Evolutionary conservation across 495 filamentous ascomycete genomes (phyloP), one percentile per base, ranked within the genome.

Genomic region (Penicillium diatomitis): DNA sequence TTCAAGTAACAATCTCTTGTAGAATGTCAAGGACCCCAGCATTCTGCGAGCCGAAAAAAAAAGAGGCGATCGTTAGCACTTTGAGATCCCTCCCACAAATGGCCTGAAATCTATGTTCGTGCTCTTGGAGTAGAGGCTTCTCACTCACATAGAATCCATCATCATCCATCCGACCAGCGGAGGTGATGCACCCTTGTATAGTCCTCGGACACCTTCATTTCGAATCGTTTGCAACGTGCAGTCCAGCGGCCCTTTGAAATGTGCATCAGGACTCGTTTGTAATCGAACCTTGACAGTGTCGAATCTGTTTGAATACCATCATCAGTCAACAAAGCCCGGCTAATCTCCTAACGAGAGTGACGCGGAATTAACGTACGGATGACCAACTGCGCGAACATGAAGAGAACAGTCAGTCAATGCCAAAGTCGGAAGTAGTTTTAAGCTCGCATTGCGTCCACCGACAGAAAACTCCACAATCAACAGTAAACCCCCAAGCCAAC

Each of bases 121-220:
- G 27, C 3, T 6, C 27, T n/a, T 30, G 32, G 32, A n/a, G 40
- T 7, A 38, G 35, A 8, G 4, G 11, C 8, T 37, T 9, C 4
- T 5, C 12, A 65, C 68, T 56, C 60, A 82, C 79, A 96, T 70
- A 50, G 80, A 86, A 67, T 97, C 91, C 91, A 97, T 96, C 63
- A 91, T 85, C 88, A 96, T 95, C 91, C 91, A 98, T 51, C 92
- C 92, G 49, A 95, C 79, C 44, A 96, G 69, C 38, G 90, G 91
- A 35, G 91, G 91, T 4, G 86, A 87, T 9, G 90, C 90, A 20
- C 74, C 90, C 64, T 96, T 96, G 71, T 96, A 96, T 12, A 96
- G 67, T 10, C 86, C 90, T 27, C 67, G 63, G 32, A 91, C 63
- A 9, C 88, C 87, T 62, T 96, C 90, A 60, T 88, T 83, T 38